Conservation (phyloP, 495 filamentous ascomycete species). For the Penicillium longicatenatum region DNA sequence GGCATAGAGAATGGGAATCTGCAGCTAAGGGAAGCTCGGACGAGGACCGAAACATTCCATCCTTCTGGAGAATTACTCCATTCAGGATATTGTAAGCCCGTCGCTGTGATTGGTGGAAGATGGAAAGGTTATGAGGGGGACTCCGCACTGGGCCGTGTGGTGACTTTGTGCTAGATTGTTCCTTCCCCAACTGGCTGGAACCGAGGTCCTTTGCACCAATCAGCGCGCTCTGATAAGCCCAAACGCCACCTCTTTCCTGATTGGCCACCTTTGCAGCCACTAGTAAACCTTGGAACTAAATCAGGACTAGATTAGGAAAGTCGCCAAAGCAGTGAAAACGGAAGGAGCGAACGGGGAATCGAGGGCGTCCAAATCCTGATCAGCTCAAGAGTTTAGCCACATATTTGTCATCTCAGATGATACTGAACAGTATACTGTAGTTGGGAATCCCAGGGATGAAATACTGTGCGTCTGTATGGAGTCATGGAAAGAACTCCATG, state of each 20-base stretch:
- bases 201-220: background rate
- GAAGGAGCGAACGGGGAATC: background rate
- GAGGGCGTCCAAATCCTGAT: background rate
- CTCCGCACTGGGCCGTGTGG: background rate
- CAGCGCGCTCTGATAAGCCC: slow-evolving; percentile 8
- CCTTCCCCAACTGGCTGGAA: background rate
- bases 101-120: background rate
- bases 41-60: slow-evolving; percentile 1
- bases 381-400: background rate
- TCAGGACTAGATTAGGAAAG: background rate
- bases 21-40: slow-evolving; percentile 3
- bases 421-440: no score
- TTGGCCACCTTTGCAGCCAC: background rate
- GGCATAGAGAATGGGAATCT: background rate
- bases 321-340: background rate
- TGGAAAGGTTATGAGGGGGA: background rate
- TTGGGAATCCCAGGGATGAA: no score
- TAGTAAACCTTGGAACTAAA: slow-evolving; percentile 12
- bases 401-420: background rate
- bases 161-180: background rate
- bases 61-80: slow-evolving; percentile 2
- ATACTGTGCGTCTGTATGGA: no score
- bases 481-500: no score
- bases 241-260: slow-evolving; percentile 15
- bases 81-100: background rate